Base-by-base conservation (phyloP, 176 grass and related monocot genomes). In the Elaeis guineensis region DNA sequence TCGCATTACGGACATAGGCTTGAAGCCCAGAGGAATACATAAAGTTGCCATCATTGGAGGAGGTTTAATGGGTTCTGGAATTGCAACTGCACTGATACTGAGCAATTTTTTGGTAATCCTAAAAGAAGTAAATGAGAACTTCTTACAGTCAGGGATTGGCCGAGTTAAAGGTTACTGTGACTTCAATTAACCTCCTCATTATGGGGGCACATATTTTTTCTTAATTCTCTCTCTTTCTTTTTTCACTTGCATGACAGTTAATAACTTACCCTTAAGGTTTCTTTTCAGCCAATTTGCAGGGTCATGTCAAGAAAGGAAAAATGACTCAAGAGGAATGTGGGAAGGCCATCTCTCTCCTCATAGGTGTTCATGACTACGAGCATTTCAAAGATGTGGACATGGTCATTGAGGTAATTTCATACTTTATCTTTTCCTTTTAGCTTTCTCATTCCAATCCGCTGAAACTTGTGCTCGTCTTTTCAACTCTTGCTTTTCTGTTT, bases 71-170 rank as follows among this genome's bases (percentile, higher is more conserved):
- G 87, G 87, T 63, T 97, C 93, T 63, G 87, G 86, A 83, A 97
- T 97, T 80, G 93, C 87, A 61, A 89, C 93, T 0, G 87, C 69
- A 57, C 69, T 97, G 82, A 75, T 97, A 74, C 67, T 97, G 48
- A 91, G 81, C 63, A 85, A 85, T 73, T 97, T 88, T 77, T 76
- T 75, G 51, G 87, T 97, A 48, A 25, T 91, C 51, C 73, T 97
- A 35, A 97, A 97, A 88, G 83, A 97, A 91, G 87, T 89, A 81
- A 87, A 91, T 30, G 83, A 85, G 58, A 85, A 91, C 17, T 88
- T 80, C 57, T 61, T 91, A 35, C 64, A 76, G 75, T 78, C 84
- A 60, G 87, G 84, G 69, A 82, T 85, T 44, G 78, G 83, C 54
- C 81, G 84, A 69, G 83, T 91, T 60, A 89, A 85, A 85, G 84